Conservation (phyloP, 129 eudicot species). For the Pulicaria dysenterica region DNA sequence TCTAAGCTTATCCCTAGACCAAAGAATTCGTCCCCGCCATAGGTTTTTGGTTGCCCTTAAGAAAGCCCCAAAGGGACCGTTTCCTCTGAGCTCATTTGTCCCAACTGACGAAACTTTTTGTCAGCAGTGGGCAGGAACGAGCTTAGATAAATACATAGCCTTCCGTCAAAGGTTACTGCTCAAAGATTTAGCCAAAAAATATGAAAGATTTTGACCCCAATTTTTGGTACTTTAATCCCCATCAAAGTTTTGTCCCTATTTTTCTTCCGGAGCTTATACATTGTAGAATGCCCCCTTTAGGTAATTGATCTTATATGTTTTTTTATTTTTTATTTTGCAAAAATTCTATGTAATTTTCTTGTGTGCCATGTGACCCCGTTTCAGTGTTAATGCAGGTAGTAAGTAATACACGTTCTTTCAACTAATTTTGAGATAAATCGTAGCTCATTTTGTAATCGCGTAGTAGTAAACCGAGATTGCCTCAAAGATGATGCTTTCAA, state of each 20-base stretch:
- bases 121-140: conserved; percentile 95
- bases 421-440: conserved; percentile 19
- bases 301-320: conserved; percentile 27
- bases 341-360: background rate
- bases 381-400: conserved; percentile 30
- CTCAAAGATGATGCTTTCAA: conserved; percentile 21
- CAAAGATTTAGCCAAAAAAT: conserved; percentile 76
- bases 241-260: conserved; percentile 1
- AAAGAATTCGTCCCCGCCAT: conserved; percentile 95
- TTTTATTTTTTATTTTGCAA: background rate
- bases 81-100: conserved; percentile 83
- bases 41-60: conserved; percentile 77
- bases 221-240: conserved; percentile 13
- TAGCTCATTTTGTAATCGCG: conserved; percentile 14
- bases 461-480: conserved; percentile 12
- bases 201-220: conserved; percentile 49
- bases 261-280: conserved; percentile 27
- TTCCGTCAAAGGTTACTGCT: conserved; percentile 78
- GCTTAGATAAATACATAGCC: conserved; percentile 78
- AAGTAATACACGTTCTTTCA: conserved; percentile 17
- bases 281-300: conserved; percentile 19
- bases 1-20: conserved; percentile 89
- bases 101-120: conserved; percentile 93
- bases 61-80: conserved; percentile 93
- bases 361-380: conserved; percentile 6